Evolutionary conservation across 83 land plant genomes (phyloP).

Genomic region (Picea abies): DNA sequence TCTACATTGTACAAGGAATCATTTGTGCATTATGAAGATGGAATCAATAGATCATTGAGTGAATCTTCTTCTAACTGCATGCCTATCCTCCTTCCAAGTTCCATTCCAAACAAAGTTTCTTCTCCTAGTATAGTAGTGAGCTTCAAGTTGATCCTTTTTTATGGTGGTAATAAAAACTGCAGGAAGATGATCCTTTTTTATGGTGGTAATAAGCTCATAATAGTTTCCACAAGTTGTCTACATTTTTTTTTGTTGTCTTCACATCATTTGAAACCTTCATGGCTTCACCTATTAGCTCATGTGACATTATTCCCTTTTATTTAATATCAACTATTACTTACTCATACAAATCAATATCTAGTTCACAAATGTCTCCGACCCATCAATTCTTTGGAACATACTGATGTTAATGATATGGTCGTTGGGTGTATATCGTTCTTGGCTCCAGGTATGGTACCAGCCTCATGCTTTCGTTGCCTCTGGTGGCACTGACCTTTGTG

Average conservation of each 20-base stretch:
- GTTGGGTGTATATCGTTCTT: too few species aligned
- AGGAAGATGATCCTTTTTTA: conserved; percentile 47
- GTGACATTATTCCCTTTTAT: conserved; percentile 14
- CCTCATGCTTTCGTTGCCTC: too few species aligned
- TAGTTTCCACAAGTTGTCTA: conserved; percentile 36
- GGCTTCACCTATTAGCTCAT: conserved; percentile 15
- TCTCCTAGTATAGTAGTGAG: conserved; percentile 33
- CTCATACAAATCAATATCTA: conserved; percentile 79
- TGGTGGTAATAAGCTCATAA: conserved; percentile 40
- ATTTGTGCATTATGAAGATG: conserved; percentile 19
- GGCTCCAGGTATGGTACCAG: too few species aligned
- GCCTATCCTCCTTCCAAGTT: conserved; percentile 39
- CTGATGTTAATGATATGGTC: conserved; percentile 5
- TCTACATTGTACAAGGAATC: conserved; percentile 42
- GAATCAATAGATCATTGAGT: conserved; percentile 41
- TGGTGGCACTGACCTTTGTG: too few species aligned
- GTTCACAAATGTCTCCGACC: conserved; percentile 86
- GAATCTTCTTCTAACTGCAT: conserved; percentile 48
- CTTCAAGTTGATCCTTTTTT: conserved; percentile 46
- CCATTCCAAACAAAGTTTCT: conserved; percentile 19
- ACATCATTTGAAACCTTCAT: conserved; percentile 37
- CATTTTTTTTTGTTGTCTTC: conserved; percentile 22
- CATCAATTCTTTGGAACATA: conserved; percentile 87
- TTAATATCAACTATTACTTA: conserved; percentile 71
- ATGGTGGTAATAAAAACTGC: conserved; percentile 45